Percentiles rank a stretch among this genome's conserved stretches.
Evolutionary conservation across 805 yeast genomes (phyloP).

Genomic region (Saccharomycopsis babjevae): DNA sequence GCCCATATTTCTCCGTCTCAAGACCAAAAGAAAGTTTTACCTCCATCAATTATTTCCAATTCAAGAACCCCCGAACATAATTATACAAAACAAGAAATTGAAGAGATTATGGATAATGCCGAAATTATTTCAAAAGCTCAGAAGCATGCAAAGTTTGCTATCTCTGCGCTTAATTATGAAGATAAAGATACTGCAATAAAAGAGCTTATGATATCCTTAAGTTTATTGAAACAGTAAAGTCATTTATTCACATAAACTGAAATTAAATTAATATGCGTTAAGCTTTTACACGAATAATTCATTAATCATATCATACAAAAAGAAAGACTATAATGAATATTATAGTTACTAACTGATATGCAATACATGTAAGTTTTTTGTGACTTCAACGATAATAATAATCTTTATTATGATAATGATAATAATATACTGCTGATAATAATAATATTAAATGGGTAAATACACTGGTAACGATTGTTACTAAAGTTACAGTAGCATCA

Average conservation of each 20-base stretch:
- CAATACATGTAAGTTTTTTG: no score
- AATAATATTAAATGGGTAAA: no score
- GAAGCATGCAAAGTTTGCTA: constrained; percentile 63
- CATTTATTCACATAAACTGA: background rate
- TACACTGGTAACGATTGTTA: no score
- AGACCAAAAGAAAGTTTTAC: no score
- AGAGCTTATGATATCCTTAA: constrained; percentile 32
- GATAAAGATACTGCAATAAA: constrained; percentile 58
- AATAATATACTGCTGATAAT: no score
- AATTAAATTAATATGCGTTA: background rate
- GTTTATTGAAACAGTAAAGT: constrained; percentile 2
- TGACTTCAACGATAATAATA: no score
- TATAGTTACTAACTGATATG: no score
- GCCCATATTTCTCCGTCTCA: background rate
- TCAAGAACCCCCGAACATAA: background rate
- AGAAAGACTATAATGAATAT: no score
- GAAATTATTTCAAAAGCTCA: constrained; percentile 52
- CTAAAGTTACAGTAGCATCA: no score
- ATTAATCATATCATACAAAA: no score
- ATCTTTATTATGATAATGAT: no score
- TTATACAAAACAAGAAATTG: constrained; percentile 30
- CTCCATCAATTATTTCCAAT: background rate
- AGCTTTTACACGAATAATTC: no score
- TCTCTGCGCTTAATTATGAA: constrained; percentile 71
- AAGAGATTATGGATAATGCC: constrained; percentile 42